Conservation (phyloP, 306 rosid species). For the Phaseolus lunatus region DNA sequence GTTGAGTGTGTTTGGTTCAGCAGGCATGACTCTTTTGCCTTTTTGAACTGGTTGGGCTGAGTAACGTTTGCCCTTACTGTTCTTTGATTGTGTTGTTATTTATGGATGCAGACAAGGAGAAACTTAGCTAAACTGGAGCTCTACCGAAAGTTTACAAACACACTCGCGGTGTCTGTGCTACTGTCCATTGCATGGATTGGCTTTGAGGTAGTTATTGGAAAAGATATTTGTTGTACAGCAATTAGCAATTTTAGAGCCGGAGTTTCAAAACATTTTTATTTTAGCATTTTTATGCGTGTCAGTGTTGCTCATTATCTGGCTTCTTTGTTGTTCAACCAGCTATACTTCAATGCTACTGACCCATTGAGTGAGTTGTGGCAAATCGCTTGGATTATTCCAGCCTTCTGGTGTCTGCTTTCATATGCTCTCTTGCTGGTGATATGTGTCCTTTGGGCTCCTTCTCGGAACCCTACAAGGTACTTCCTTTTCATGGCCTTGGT, state of each 20-base stretch:
- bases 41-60: not conserved
- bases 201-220: conserved; percentile 75
- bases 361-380: conserved; percentile 94
- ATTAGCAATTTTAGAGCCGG: conserved; percentile 12
- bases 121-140: conserved; percentile 89
- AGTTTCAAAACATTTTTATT: not conserved
- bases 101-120: conserved; percentile 77
- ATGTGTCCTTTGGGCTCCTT: conserved; percentile 95
- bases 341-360: conserved; percentile 93
- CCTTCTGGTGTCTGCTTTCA: conserved; percentile 85
- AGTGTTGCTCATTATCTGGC: conserved; percentile 29
- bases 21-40: not conserved
- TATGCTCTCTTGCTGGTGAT: conserved; percentile 73
- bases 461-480: conserved; percentile 92
- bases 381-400: conserved; percentile 95
- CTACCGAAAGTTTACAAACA: conserved; percentile 88
- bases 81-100: not conserved
- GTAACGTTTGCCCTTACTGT: conserved; percentile 29
- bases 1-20: not conserved
- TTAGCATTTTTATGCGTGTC: conserved; percentile 24
- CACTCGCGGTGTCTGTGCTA: conserved; percentile 81
- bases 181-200: conserved; percentile 95
- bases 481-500: conserved; percentile 30
- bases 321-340: conserved; percentile 57
- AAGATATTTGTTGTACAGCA: not conserved